phyloP scores from a whole-genome alignment of 352 stramenopile genomes.

The Thalassiosira oceanica region DNA sequence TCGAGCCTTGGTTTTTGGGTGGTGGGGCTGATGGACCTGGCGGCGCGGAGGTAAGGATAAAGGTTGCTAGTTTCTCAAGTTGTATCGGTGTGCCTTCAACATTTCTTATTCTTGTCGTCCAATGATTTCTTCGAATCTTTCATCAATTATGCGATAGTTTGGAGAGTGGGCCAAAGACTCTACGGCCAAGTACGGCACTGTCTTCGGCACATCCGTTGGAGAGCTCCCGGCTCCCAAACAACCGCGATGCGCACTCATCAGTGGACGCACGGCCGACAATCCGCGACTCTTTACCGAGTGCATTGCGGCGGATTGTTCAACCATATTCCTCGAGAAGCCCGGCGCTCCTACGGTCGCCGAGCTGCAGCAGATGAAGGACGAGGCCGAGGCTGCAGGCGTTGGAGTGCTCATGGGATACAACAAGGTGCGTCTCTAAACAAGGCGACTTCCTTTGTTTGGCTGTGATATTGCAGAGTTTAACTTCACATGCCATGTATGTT shows the following conservation, averaged over 20 bases:
- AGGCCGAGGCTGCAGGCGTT: slow-evolving; percentile 55
- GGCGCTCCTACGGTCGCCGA: slow-evolving; percentile 74
- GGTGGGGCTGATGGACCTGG: too few species aligned
- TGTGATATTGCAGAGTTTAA: neutral
- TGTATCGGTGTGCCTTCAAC: too few species aligned
- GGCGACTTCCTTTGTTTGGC: too few species aligned
- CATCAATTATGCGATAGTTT: too few species aligned
- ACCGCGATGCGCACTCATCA: slow-evolving; percentile 68
- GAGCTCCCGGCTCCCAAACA: slow-evolving; percentile 50
- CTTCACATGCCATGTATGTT: neutral
- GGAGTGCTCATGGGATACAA: slow-evolving; percentile 81
- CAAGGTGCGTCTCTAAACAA: too few species aligned
- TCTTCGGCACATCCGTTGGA: slow-evolving; percentile 54
- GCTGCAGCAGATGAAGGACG: slow-evolving; percentile 67
- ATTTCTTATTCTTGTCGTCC: too few species aligned
- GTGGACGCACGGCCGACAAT: slow-evolving; percentile 77
- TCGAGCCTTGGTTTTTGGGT: slow-evolving; percentile 80
- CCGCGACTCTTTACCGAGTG: slow-evolving; percentile 62
- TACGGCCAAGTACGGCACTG: slow-evolving; percentile 45
- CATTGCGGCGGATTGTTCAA: slow-evolving; percentile 48
- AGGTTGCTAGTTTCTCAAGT: too few species aligned
- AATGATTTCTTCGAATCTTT: too few species aligned
- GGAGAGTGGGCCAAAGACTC: too few species aligned
- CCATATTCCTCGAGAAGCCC: slow-evolving; percentile 80
- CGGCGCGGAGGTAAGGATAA: too few species aligned